A percentile compares a stretch with the other conserved stretches of the same genome.
Conservation (phyloP, 805 yeast genomes). For the Komagataella mondaviorum region DNA sequence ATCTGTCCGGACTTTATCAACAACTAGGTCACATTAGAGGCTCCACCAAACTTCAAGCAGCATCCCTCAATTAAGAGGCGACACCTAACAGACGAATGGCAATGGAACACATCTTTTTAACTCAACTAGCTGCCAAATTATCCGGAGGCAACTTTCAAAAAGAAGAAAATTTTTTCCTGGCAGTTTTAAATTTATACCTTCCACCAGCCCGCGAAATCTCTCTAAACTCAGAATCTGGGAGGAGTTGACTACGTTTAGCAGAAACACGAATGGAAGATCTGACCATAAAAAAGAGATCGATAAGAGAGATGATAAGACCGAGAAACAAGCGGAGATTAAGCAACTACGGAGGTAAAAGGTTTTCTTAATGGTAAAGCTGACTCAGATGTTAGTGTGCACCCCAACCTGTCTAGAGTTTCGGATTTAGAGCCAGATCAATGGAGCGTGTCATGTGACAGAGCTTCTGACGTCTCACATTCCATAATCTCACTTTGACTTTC, state of each 20-base stretch:
- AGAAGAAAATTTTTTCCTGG: conserved; percentile 4
- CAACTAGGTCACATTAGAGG: conserved; percentile 13
- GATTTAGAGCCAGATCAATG: not conserved
- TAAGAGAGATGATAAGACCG: no score
- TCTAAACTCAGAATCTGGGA: not conserved
- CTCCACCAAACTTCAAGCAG: conserved; percentile 5
- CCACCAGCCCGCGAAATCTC: not conserved
- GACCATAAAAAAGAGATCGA: no score
- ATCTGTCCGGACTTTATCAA: conserved; percentile 17
- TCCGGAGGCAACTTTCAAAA: conserved; percentile 18
- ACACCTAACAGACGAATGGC: conserved; percentile 3
- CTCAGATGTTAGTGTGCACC: no score
- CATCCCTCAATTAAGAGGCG: conserved; percentile 23
- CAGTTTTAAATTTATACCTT: not conserved
- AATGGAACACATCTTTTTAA: not conserved
- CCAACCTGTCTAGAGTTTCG: not conserved
- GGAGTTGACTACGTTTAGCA: not conserved
- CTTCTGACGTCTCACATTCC: not conserved
- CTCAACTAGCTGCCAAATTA: not conserved
- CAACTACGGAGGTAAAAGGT: no score
- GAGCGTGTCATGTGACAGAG: not conserved
- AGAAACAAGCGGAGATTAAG: no score
- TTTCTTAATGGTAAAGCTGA: no score
- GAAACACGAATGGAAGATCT: no score
- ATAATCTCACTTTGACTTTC: not conserved